Conservation (phyloP, 805 yeast species). For the Huiozyma sinensis region DNA sequence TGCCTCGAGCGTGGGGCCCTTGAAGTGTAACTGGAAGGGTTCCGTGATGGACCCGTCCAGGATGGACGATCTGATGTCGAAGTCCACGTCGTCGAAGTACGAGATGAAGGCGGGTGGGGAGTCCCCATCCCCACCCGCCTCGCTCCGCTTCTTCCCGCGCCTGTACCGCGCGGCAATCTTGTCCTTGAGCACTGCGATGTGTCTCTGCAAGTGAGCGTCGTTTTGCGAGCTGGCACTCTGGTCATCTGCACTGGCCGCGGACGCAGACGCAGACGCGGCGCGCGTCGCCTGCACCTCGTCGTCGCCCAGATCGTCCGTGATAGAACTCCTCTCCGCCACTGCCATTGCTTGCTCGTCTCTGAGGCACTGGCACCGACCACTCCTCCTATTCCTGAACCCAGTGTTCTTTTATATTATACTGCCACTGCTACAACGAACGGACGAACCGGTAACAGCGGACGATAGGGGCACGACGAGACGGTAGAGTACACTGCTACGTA, state of each 20-base stretch:
- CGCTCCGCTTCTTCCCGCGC: slow-evolving; percentile 2
- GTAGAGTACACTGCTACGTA: no score
- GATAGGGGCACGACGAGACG: no score
- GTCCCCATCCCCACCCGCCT: not conserved
- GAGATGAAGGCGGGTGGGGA: slow-evolving; percentile 28
- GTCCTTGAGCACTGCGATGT: not conserved
- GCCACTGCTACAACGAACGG: no score
- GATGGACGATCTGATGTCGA: slow-evolving; percentile 35
- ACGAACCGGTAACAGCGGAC: no score
- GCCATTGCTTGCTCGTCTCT: no score
- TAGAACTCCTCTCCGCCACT: slow-evolving; percentile 7
- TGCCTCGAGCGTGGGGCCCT: slow-evolving; percentile 24
- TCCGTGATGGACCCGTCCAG: slow-evolving; percentile 37
- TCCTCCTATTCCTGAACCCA: no score
- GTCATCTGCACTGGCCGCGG: not conserved
- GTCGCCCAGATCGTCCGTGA: slow-evolving; percentile 5
- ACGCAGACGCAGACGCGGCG: not conserved
- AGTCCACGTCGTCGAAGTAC: slow-evolving; percentile 44
- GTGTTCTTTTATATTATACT: no score
- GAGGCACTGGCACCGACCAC: no score
- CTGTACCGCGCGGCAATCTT: not conserved
- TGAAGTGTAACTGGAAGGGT: slow-evolving; percentile 19
- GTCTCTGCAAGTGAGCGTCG: not conserved
- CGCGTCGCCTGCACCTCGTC: slow-evolving; percentile 1
- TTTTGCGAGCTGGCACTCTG: not conserved